Conservation (phyloP, 805 yeast species). For the Saccharomycopsis oosterbeekiorum region DNA sequence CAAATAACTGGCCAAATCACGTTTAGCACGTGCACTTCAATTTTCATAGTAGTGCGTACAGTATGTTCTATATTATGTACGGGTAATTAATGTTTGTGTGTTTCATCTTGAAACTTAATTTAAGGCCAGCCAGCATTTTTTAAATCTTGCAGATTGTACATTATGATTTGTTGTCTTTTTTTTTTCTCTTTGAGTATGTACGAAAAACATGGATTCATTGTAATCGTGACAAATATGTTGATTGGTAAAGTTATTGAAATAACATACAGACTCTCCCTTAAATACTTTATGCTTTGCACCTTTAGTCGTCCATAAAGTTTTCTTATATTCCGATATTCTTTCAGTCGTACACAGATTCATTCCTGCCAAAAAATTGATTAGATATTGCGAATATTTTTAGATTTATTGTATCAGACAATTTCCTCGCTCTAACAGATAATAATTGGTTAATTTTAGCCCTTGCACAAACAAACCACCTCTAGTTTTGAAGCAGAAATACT, state of each 20-base stretch:
- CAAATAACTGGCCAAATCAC: background rate
- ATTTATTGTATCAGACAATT: too few species aligned
- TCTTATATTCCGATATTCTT: background rate
- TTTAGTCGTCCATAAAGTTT: background rate
- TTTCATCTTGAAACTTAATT: background rate
- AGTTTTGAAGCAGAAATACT: too few species aligned
- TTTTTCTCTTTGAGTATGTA: background rate
- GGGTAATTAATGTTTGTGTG: background rate
- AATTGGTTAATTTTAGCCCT: too few species aligned
- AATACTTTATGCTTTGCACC: background rate
- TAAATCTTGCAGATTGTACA: background rate
- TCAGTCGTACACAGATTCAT: background rate
- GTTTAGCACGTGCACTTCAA: background rate
- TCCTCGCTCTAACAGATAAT: too few species aligned
- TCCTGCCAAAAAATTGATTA: background rate
- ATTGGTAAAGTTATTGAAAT: background rate
- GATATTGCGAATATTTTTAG: background rate
- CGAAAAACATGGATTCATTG: background rate
- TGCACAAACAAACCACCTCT: too few species aligned
- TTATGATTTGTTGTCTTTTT: background rate
- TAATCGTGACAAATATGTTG: background rate
- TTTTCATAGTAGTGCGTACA: background rate
- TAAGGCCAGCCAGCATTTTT: background rate
- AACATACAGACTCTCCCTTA: background rate
- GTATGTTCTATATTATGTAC: background rate